Conservation (phyloP, 805 yeast genomes). For the Saccharomyces paradoxus region DNA sequence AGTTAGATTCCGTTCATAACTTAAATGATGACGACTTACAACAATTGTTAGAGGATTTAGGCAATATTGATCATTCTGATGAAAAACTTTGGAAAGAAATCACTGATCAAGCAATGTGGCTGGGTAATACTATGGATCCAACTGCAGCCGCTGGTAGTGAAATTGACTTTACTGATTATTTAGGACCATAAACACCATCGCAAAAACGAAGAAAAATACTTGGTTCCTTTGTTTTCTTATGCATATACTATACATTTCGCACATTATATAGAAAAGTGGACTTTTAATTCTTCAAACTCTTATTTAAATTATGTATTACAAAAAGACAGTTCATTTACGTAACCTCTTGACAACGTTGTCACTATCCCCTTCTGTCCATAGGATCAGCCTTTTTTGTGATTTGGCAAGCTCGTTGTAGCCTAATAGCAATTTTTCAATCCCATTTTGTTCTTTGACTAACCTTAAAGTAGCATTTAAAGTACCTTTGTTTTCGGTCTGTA, state of each 20-base stretch:
- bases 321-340: slow-evolving; percentile 7
- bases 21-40: slow-evolving; percentile 33
- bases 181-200: not conserved
- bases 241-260: not conserved
- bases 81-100: slow-evolving; percentile 67
- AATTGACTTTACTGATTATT: slow-evolving; percentile 15
- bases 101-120: slow-evolving; percentile 71
- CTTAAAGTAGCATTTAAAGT: slow-evolving; percentile 29
- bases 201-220: not conserved
- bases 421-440: slow-evolving; percentile 20
- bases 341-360: slow-evolving; percentile 39
- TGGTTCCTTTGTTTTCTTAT: not conserved
- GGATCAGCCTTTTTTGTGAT: slow-evolving; percentile 47
- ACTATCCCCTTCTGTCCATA: slow-evolving; percentile 54
- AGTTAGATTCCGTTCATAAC: slow-evolving; percentile 25
- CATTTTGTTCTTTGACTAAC: slow-evolving; percentile 36
- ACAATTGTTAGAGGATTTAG: slow-evolving; percentile 25
- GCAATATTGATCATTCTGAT: slow-evolving; percentile 35
- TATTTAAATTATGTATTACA: not conserved
- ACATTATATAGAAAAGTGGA: not conserved
- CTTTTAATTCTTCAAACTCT: not conserved
- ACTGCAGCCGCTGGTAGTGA: slow-evolving; percentile 22
- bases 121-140: slow-evolving; percentile 37
- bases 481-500: slow-evolving; percentile 8
- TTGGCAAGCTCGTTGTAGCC: slow-evolving; percentile 27